These are phyloP conservation scores for Climacium dendroides DNA, from an alignment of 225 moss, liverwort and hornwort genomes.

Conservation along the genomic window DNA sequence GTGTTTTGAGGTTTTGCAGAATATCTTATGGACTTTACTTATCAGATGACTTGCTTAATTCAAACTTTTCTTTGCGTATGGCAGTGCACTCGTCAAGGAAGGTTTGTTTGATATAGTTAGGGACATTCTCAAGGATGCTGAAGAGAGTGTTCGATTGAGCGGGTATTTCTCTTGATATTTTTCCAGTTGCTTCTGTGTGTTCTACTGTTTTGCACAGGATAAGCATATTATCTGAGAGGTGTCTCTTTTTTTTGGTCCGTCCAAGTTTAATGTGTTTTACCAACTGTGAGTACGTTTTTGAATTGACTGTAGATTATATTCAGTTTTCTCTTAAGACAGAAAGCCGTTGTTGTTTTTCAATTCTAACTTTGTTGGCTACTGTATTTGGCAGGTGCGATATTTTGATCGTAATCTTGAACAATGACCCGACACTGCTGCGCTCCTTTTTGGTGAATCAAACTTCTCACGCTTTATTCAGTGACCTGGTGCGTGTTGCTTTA, in stretches of 20 bases:
- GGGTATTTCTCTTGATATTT: slow-evolving; percentile 38
- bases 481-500: slow-evolving; percentile 49
- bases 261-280: not conserved
- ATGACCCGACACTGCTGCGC: slow-evolving; percentile 71
- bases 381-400: slow-evolving; percentile 72
- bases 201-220: not conserved
- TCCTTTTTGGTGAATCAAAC: slow-evolving; percentile 73
- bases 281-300: not conserved
- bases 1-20: not conserved
- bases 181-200: not conserved
- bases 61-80: not conserved
- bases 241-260: not conserved
- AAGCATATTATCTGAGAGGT: not conserved
- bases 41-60: not conserved
- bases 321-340: not conserved
- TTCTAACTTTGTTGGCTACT: not conserved
- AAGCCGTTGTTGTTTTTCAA: not conserved
- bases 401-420: slow-evolving; percentile 75
- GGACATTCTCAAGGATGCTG: slow-evolving; percentile 64
- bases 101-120: slow-evolving; percentile 80
- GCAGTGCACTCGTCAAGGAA: slow-evolving; percentile 43
- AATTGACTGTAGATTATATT: not conserved
- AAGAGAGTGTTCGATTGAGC: slow-evolving; percentile 83
- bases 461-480: slow-evolving; percentile 66
- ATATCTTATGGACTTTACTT: not conserved